Evolutionary conservation across 257 asterid genomes (phyloP).

Genomic region (Cinchona pubescens): DNA sequence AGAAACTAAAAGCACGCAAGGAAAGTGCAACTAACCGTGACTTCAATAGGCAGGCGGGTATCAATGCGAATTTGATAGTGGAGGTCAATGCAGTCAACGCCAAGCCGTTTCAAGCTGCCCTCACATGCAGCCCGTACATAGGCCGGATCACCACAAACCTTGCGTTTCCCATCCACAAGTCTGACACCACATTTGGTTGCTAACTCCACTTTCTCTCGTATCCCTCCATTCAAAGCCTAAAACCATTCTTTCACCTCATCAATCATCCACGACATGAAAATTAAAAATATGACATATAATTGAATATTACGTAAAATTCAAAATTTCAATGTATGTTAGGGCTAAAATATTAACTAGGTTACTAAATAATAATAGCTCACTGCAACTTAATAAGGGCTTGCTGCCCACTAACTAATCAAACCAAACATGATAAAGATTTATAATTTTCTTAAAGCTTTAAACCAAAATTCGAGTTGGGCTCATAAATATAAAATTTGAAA

Average conservation of each 20-base stretch:
- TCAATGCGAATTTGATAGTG: conserved; percentile 44
- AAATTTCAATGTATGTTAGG: too few species aligned
- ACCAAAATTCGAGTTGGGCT: too few species aligned
- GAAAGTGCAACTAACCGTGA: conserved; percentile 31
- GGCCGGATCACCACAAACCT: conserved; percentile 36
- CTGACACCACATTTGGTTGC: conserved; percentile 42
- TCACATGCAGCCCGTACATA: conserved; percentile 40
- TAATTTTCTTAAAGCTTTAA: too few species aligned
- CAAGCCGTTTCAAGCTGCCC: conserved; percentile 46
- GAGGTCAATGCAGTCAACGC: conserved; percentile 39
- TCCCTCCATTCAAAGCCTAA: conserved; percentile 41
- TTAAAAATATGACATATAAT: neutral
- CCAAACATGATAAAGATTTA: too few species aligned
- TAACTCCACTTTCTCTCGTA: conserved; percentile 36
- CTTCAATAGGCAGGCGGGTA: conserved; percentile 39
- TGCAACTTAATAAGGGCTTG: too few species aligned
- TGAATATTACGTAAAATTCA: neutral
- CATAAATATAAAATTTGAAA: too few species aligned
- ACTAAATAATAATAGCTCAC: too few species aligned
- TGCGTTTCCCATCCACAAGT: conserved; percentile 13
- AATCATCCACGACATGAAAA: neutral
- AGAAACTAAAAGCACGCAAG: too few species aligned
- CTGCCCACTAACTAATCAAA: too few species aligned
- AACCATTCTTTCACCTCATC: neutral
- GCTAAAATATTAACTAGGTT: too few species aligned